phyloP scores from a whole-genome alignment of 805 yeast genomes.

The Yarrowia sp. region DNA sequence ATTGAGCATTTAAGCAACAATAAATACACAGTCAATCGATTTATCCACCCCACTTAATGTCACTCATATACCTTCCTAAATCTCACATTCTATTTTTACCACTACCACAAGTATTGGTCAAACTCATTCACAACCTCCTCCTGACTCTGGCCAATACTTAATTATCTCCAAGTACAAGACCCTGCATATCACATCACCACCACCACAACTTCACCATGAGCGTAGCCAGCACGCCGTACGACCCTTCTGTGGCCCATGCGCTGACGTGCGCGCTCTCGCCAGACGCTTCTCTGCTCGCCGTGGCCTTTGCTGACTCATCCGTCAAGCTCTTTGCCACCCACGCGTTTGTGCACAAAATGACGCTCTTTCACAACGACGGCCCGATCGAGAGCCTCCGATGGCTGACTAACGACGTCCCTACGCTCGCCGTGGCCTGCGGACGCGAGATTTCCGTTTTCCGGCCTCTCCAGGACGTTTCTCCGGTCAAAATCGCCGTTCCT shows the following conservation, averaged over 20 bases:
- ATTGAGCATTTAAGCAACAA: no score
- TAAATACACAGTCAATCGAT: no score
- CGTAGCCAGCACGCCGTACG: no score
- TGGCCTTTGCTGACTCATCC: background rate
- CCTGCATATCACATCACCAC: background rate
- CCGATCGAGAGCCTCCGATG: background rate
- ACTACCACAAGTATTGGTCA: no score
- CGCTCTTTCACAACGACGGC: conserved; percentile 1
- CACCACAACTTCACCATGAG: background rate
- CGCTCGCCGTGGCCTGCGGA: background rate
- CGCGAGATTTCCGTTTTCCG: background rate
- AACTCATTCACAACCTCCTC: background rate
- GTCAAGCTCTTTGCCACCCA: background rate
- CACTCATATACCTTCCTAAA: no score
- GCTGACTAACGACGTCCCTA: background rate
- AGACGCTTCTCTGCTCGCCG: background rate
- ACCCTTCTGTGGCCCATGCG: background rate
- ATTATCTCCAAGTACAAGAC: no score
- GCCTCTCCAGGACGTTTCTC: background rate
- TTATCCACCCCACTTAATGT: no score
- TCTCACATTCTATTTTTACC: no score
- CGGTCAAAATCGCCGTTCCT: background rate
- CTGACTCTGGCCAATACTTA: no score
- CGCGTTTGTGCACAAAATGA: no score
- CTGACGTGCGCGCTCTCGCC: background rate